Evolutionary conservation across 2,329 filamentous ascomycete species (phyloP).

Genomic region (Trichothecium roseum): DNA sequence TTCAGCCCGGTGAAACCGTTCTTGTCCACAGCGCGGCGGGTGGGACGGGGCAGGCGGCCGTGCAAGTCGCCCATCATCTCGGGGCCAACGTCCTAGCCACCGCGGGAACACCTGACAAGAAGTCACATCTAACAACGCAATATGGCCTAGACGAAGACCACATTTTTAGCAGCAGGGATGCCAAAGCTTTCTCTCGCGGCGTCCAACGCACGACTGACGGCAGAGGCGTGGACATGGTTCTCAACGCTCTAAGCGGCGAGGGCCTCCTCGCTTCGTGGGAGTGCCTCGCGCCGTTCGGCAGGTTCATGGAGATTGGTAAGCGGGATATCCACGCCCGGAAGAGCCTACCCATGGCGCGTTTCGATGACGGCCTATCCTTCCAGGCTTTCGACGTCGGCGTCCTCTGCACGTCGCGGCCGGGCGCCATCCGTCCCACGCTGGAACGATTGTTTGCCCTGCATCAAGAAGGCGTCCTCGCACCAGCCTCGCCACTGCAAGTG

Average conservation of each 20-base stretch:
- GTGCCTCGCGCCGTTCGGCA: conserved; percentile 21
- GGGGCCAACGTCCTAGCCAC: too few species aligned
- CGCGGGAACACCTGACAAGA: too few species aligned
- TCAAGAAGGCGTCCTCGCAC: too few species aligned
- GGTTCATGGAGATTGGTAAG: conserved; percentile 24
- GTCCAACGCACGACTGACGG: conserved; percentile 15
- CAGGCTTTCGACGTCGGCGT: too few species aligned
- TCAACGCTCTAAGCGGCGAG: conserved; percentile 22
- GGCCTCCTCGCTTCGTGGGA: conserved; percentile 19
- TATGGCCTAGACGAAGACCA: conserved; percentile 17
- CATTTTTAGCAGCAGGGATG: conserved; percentile 19
- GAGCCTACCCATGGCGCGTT: too few species aligned
- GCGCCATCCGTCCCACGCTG: too few species aligned
- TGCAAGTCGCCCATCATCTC: conserved; percentile 2
- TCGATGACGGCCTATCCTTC: too few species aligned
- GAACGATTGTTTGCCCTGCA: too few species aligned
- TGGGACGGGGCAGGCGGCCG: conserved; percentile 1
- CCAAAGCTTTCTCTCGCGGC: conserved; percentile 15
- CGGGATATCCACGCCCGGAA: conserved; percentile 19
- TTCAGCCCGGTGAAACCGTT: neutral
- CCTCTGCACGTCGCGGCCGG: too few species aligned
- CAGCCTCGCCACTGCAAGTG: too few species aligned
- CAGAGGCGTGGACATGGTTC: conserved; percentile 21
- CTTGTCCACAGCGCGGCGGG: conserved; percentile 4
- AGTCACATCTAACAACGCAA: conserved; percentile 12